phyloP scores from a whole-genome alignment of 169 alveolate genomes.

The Miamiensis avidus region DNA sequence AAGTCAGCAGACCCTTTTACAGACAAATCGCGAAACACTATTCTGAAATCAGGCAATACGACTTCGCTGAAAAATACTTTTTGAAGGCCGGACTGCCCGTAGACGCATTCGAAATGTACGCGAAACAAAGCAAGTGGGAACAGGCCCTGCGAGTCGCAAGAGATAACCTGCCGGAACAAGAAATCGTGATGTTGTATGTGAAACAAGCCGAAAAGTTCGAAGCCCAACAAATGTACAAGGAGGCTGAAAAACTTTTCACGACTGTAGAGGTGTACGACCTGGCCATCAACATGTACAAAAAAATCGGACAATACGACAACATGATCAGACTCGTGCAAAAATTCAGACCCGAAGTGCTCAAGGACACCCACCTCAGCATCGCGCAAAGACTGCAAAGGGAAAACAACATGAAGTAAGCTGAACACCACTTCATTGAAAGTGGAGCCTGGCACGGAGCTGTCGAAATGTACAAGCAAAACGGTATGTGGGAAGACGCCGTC shows the following conservation, averaged over 20 bases:
- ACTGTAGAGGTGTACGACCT: constrained; percentile 87
- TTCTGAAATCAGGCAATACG: constrained; percentile 88
- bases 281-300: constrained; percentile 90
- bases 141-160: constrained; percentile 85
- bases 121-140: constrained; percentile 88
- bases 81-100: constrained; percentile 87
- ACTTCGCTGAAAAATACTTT: constrained; percentile 86
- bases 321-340: constrained; percentile 86
- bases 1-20: constrained; percentile 87
- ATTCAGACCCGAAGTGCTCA: constrained; percentile 84
- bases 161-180: constrained; percentile 83
- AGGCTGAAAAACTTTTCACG: constrained; percentile 88
- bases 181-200: constrained; percentile 77
- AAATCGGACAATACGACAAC: constrained; percentile 83
- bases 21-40: constrained; percentile 88
- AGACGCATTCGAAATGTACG: constrained; percentile 90
- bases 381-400: constrained; percentile 89
- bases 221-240: constrained; percentile 76
- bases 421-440: constrained; percentile 85
- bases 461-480: constrained; percentile 88
- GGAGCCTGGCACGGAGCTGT: constrained; percentile 92
- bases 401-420: constrained; percentile 87
- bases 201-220: constrained; percentile 87
- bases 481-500: constrained; percentile 92
- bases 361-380: constrained; percentile 86